These are phyloP conservation scores for Exserohilum turcica DNA, from an alignment of 2,329 filamentous ascomycete genomes.

Conservation along the genomic window DNA sequence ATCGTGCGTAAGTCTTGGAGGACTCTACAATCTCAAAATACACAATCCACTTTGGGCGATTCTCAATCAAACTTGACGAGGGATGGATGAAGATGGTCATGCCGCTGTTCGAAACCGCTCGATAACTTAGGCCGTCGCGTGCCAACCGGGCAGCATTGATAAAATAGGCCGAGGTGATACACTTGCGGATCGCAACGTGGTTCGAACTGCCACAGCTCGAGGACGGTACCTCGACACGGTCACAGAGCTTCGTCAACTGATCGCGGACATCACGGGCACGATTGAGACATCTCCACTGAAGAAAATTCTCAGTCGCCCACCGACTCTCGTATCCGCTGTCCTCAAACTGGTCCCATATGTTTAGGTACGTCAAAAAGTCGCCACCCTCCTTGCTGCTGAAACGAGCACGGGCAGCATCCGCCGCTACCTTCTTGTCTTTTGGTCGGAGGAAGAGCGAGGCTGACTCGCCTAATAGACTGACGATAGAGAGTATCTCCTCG, in stretches of 20 bases:
- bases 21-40: slow-evolving; percentile 85
- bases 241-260: slow-evolving; percentile 88
- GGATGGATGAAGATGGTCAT: slow-evolving; percentile 92
- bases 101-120: slow-evolving; percentile 82
- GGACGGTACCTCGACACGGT: slow-evolving; percentile 81
- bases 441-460: slow-evolving; percentile 87
- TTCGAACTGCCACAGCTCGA: slow-evolving; percentile 73
- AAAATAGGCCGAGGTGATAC: slow-evolving; percentile 91
- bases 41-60: slow-evolving; percentile 83
- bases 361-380: slow-evolving; percentile 85
- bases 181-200: slow-evolving; percentile 79
- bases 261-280: slow-evolving; percentile 90
- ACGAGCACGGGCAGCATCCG: slow-evolving; percentile 83
- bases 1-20: slow-evolving; percentile 91
- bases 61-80: slow-evolving; percentile 68
- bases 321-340: slow-evolving; percentile 86
- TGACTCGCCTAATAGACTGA: slow-evolving; percentile 91
- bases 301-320: slow-evolving; percentile 90
- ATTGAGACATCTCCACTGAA: slow-evolving; percentile 88
- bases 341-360: slow-evolving; percentile 95
- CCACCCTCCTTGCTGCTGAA: slow-evolving; percentile 82
- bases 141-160: slow-evolving; percentile 86
- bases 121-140: slow-evolving; percentile 82
- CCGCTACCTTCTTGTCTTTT: slow-evolving; percentile 96
- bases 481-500: slow-evolving; percentile 87